Conservation (phyloP, 1,284 basidiomycete species). For the Fomitiporia mediterranea region DNA sequence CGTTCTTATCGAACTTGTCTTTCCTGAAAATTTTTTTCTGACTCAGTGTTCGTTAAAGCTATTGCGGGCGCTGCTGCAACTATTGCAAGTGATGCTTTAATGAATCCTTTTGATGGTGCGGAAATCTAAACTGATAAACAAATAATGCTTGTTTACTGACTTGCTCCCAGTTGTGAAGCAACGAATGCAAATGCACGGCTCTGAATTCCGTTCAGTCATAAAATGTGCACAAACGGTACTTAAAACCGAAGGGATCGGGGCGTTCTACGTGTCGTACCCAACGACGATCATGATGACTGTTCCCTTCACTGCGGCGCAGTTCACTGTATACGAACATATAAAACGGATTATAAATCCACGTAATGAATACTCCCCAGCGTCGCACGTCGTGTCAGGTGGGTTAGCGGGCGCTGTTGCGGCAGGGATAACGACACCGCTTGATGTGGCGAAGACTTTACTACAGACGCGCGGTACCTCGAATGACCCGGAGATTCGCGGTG, state of each 20-base stretch:
- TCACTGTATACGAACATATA: constrained; percentile 93
- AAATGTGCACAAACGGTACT: constrained; percentile 84
- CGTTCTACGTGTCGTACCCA: constrained; percentile 99
- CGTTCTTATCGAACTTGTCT: constrained; percentile 27
- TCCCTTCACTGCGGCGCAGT: constrained; percentile 98
- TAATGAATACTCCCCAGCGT: constrained; percentile 83
- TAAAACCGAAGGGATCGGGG: constrained; percentile 78
- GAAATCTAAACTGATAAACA: constrained; percentile 13
- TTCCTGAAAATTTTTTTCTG: background rate
- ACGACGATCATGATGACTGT: constrained; percentile 97
- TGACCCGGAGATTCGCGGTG: constrained; percentile 81
- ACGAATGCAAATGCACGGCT: constrained; percentile 96
- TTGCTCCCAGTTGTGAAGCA: constrained; percentile 73
- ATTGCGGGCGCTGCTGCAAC: constrained; percentile 94
- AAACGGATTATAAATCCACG: constrained; percentile 86
- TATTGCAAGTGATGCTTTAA: constrained; percentile 92
- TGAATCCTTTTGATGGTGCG: constrained; percentile 99
- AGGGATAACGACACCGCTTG: constrained; percentile 93
- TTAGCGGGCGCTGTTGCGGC: constrained; percentile 93
- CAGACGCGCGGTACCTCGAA: constrained; percentile 88
- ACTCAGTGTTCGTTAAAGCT: constrained; percentile 45
- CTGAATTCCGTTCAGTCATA: constrained; percentile 80
- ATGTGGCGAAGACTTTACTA: constrained; percentile 97
- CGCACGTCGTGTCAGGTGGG: constrained; percentile 90
- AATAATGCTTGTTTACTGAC: constrained; percentile 14